Base-by-base conservation (phyloP, 148 eudicot genomes). In the Cornus florida region DNA sequence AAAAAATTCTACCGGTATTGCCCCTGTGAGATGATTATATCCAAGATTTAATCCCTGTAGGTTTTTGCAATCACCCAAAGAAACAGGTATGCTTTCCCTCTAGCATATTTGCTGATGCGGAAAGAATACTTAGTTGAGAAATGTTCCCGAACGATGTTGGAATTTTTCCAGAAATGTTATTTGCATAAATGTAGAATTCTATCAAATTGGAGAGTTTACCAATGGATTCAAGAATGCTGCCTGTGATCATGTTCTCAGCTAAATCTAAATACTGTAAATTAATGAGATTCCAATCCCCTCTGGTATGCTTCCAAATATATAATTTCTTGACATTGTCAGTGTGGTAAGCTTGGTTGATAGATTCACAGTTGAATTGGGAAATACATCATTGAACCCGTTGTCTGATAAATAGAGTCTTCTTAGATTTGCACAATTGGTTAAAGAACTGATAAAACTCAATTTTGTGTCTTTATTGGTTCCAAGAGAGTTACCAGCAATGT, bases 121-220 rank as follows among this genome's bases (percentile, higher is more conserved):
- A 19, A 22, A 77, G 41, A 9, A 53, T 64, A 31, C 75, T 79
- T 2, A 82, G 56, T 32, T 69, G 43, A 20, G 75, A 70, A 22
- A 82, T 32, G 60, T 82, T 68, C 16, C 81, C 75, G 4, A 82
- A 22, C 13, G 76, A 75, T 2, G 53, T 8, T n/a, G 84, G 84
- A 35, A 82, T 74, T 56, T 19, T 6, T 17, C 81, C 84, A 1
- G 72, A 22, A 20, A 82, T 20, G 65, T 6, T 56, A 67, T 78
- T 82, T 22, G 2, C 24, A 13, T 65, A 22, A 16, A 82, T 57
- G 23, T 56, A 69, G 16, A 82, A 5, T 22, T 67, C 35, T 64
- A 39, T 69, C 62, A 82, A 57, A 13, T 69, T 23, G 13, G 66
- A 23, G 13, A 82, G 71, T 57, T 73, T 28, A 11, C 84, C 84